Evolutionary conservation across 352 stramenopile species (phyloP).

Genomic region (Phytophthora meadii): DNA sequence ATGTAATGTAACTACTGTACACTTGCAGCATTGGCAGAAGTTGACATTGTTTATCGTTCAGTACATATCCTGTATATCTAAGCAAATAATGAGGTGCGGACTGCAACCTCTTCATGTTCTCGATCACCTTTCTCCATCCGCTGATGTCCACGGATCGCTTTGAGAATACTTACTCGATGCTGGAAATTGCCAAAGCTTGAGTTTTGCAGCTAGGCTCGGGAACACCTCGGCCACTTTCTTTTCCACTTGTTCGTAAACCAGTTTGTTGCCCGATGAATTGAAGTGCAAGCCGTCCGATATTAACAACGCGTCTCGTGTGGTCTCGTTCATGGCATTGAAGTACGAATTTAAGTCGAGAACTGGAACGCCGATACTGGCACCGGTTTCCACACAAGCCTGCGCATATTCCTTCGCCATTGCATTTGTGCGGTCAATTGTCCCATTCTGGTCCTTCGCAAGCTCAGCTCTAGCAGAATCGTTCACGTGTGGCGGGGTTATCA

Average conservation of each 20-base stretch:
- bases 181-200: constrained; percentile 19
- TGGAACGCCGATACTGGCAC: constrained; percentile 19
- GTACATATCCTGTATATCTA: no score
- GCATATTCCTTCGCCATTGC: constrained; percentile 38
- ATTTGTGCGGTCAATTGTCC: constrained; percentile 23
- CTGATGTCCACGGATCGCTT: constrained; percentile 10
- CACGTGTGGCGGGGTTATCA: constrained; percentile 43
- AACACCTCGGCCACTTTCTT: constrained; percentile 31
- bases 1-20: no score
- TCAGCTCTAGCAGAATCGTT: constrained; percentile 18
- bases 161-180: constrained; percentile 7
- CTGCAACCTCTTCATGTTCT: no score
- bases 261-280: constrained; percentile 36
- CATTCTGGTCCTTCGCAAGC: constrained; percentile 21
- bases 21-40: no score
- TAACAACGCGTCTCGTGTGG: constrained; percentile 39
- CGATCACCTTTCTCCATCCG: constrained; percentile 7
- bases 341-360: constrained; percentile 52
- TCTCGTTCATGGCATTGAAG: constrained; percentile 47
- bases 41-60: no score
- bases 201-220: constrained; percentile 8
- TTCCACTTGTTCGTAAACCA: constrained; percentile 40
- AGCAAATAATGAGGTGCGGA: no score
- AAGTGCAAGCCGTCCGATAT: constrained; percentile 58
- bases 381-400: constrained; percentile 43